These are phyloP conservation scores for Raphanus sativus DNA, from an alignment of 345 rosid species.

Conservation along the genomic window DNA sequence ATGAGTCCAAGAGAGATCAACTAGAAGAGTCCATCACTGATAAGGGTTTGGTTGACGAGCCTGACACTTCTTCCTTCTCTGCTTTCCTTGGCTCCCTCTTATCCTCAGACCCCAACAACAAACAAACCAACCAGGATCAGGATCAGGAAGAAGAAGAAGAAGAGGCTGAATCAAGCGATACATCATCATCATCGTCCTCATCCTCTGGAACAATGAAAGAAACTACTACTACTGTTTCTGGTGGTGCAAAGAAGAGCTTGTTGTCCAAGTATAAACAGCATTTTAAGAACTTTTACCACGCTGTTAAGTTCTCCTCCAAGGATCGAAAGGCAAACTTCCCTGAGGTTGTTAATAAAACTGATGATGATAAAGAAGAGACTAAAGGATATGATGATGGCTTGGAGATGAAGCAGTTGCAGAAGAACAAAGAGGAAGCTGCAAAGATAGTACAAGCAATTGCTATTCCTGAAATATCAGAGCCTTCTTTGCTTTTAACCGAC, in stretches of 20 bases:
- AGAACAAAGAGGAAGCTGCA: slow-evolving; percentile 34
- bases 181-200: slow-evolving; percentile 34
- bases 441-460: slow-evolving; percentile 24
- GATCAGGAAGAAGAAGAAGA: slow-evolving; percentile 19
- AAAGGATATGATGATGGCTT: slow-evolving; percentile 46
- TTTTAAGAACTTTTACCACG: slow-evolving; percentile 55
- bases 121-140: slow-evolving; percentile 44
- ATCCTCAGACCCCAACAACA: slow-evolving; percentile 43
- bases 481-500: slow-evolving; percentile 77
- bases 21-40: slow-evolving; percentile 52
- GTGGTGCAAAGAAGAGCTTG: slow-evolving; percentile 54
- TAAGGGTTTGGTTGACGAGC: slow-evolving; percentile 54
- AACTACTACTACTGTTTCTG: slow-evolving; percentile 22
- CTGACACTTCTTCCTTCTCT: slow-evolving; percentile 92
- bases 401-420: not conserved
- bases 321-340: slow-evolving; percentile 45
- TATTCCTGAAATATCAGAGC: slow-evolving; percentile 66
- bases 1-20: slow-evolving; percentile 48
- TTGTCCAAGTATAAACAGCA: slow-evolving; percentile 76
- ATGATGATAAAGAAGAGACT: slow-evolving; percentile 34
- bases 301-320: slow-evolving; percentile 50
- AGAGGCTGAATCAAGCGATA: slow-evolving; percentile 44
- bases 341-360: slow-evolving; percentile 33
- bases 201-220: slow-evolving; percentile 51
- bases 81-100: slow-evolving; percentile 86